Evolutionary conservation across 2,329 filamentous ascomycete species (phyloP).

Genomic region (Colletotrichum theobromicola): DNA sequence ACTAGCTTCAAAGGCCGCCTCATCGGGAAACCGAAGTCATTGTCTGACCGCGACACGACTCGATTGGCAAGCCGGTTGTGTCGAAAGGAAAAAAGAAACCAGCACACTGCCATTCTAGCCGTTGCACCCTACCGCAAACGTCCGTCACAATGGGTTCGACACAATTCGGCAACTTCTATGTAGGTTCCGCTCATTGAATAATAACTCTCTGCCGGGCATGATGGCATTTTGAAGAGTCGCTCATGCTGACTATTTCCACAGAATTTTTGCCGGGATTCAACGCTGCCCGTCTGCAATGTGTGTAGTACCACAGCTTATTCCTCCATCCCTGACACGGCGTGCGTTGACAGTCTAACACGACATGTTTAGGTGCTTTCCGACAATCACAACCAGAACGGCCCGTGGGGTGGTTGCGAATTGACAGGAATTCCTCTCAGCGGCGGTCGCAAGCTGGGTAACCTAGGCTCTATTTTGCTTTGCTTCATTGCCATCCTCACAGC

Average conservation of each 20-base stretch:
- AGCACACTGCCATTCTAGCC: background rate
- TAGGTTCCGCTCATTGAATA: slow-evolving; percentile 35
- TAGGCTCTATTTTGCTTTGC: slow-evolving; percentile 89
- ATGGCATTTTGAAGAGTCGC: background rate
- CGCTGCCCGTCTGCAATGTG: slow-evolving; percentile 85
- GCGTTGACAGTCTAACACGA: slow-evolving; percentile 23
- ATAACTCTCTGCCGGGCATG: slow-evolving; percentile 19
- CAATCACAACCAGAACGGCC: slow-evolving; percentile 62
- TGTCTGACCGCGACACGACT: background rate
- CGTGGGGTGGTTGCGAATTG: slow-evolving; percentile 75
- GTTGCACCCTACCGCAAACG: background rate
- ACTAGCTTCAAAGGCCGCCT: background rate
- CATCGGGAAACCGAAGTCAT: background rate
- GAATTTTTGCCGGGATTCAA: slow-evolving; percentile 85
- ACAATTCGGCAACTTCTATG: slow-evolving; percentile 66
- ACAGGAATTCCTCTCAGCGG: slow-evolving; percentile 75
- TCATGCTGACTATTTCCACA: slow-evolving; percentile 38
- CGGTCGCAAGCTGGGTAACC: slow-evolving; percentile 74
- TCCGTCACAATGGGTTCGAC: slow-evolving; percentile 60
- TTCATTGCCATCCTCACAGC: slow-evolving; percentile 76
- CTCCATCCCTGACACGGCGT: slow-evolving; percentile 10
- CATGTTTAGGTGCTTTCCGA: slow-evolving; percentile 68
- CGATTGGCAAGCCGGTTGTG: background rate
- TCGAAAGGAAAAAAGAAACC: background rate
- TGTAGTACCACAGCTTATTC: slow-evolving; percentile 36